Conservation (phyloP, 345 rosid genomes). For the Combretum micranthum region DNA sequence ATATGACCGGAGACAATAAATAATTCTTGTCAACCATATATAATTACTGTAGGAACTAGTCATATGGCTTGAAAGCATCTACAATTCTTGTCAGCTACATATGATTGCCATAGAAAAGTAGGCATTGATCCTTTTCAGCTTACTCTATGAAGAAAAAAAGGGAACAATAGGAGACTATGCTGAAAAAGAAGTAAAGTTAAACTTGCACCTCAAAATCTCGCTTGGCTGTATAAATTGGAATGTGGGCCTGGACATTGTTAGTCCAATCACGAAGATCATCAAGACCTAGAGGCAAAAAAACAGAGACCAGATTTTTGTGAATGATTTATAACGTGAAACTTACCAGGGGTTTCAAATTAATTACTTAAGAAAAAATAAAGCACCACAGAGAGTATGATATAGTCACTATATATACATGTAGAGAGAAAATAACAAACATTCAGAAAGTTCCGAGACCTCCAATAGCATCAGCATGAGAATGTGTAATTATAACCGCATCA, state of each 20-base stretch:
- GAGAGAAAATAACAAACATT: constrained; percentile 6
- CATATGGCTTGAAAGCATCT: no score
- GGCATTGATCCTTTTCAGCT: no score
- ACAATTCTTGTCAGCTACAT: no score
- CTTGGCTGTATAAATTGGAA: constrained; percentile 71
- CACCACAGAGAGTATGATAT: background rate
- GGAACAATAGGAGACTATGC: background rate
- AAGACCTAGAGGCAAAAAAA: constrained; percentile 44
- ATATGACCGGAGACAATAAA: no score
- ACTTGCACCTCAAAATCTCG: constrained; percentile 73
- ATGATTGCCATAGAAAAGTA: no score
- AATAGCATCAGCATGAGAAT: constrained; percentile 97
- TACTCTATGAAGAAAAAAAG: background rate
- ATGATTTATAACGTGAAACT: constrained; percentile 6
- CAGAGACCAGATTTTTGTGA: constrained; percentile 10
- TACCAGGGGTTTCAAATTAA: background rate
- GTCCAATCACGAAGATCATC: constrained; percentile 99
- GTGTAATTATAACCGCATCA: constrained; percentile 95
- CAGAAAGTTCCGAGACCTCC: constrained; percentile 80
- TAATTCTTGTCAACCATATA: no score
- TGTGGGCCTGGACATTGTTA: constrained; percentile 71
- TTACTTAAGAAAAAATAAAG: background rate
- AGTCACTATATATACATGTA: background rate
- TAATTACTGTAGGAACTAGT: no score
- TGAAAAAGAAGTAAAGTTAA: background rate